phyloP scores from a whole-genome alignment of 192 early-diverging fungal genomes.

The Chytriomyces sp. region DNA sequence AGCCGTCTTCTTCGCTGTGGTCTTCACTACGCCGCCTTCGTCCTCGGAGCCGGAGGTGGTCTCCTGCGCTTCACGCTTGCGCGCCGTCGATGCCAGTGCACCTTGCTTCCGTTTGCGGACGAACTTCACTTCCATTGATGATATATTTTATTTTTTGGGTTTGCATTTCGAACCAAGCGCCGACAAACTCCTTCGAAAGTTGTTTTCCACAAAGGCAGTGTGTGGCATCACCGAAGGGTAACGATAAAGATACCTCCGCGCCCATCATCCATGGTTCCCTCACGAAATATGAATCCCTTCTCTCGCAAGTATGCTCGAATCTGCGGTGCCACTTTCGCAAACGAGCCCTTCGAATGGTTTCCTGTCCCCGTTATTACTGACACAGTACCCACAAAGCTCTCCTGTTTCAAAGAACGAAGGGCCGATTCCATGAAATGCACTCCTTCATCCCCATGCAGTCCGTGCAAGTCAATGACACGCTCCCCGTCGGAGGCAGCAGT shows the following conservation, averaged over 20 bases:
- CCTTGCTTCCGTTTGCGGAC: conserved; percentile 19
- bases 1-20: not conserved
- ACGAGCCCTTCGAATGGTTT: conserved; percentile 42
- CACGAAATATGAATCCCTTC: conserved; percentile 28
- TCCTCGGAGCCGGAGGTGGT: not conserved
- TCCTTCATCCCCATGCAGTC: conserved; percentile 52
- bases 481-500: not conserved
- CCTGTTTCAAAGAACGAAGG: conserved; percentile 23
- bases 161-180: too few species aligned
- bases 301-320: conserved; percentile 37
- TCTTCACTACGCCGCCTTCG: not conserved
- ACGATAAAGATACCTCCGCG: conserved; percentile 48
- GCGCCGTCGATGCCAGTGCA: not conserved
- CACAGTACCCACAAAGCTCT: conserved; percentile 37
- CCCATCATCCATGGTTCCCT: conserved; percentile 48
- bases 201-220: too few species aligned
- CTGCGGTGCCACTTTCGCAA: conserved; percentile 48
- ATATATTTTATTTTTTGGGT: too few species aligned
- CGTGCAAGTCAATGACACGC: conserved; percentile 52
- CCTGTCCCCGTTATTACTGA: conserved; percentile 54
- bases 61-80: not conserved
- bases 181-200: too few species aligned
- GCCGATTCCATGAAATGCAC: conserved; percentile 40
- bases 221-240: conserved; percentile 33
- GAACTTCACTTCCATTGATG: conserved; percentile 14